phyloP scores from a whole-genome alignment of 139 green algal genomes.

The Edaphochlamys debaryana region DNA sequence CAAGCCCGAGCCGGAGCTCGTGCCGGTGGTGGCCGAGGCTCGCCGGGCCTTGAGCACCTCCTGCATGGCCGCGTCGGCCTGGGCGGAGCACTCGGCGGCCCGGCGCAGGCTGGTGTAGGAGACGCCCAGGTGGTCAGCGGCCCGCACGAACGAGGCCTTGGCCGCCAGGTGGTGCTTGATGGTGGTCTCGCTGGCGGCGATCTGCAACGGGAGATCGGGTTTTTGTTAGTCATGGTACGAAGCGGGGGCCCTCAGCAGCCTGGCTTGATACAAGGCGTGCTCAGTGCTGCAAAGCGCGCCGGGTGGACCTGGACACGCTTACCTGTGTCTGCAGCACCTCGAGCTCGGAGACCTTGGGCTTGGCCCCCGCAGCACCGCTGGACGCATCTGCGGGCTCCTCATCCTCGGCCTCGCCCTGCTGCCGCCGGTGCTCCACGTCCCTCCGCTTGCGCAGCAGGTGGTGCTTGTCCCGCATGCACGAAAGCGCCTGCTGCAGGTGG shows the following conservation, averaged over 20 bases:
- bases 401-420: not conserved
- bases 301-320: too few species aligned
- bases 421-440: constrained; percentile 9
- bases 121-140: not conserved
- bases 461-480: constrained; percentile 39
- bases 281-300: too few species aligned
- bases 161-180: constrained; percentile 24
- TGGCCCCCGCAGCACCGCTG: not conserved
- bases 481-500: constrained; percentile 26
- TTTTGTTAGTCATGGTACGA: not conserved
- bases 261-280: too few species aligned
- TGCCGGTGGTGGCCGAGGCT: not conserved
- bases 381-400: not conserved
- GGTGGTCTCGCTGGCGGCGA: constrained; percentile 9
- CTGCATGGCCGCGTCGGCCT: constrained; percentile 23
- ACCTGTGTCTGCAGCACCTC: constrained; percentile 39
- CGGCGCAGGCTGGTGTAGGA: not conserved
- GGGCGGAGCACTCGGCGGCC: not conserved
- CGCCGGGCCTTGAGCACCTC: constrained; percentile 3
- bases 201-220: not conserved
- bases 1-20: too few species aligned
- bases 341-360: not conserved
- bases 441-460: constrained; percentile 18
- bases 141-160: constrained; percentile 11
- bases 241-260: not conserved